These are phyloP conservation scores for Hirschfeldia incana DNA, from an alignment of 345 rosid genomes.

Conservation along the genomic window DNA sequence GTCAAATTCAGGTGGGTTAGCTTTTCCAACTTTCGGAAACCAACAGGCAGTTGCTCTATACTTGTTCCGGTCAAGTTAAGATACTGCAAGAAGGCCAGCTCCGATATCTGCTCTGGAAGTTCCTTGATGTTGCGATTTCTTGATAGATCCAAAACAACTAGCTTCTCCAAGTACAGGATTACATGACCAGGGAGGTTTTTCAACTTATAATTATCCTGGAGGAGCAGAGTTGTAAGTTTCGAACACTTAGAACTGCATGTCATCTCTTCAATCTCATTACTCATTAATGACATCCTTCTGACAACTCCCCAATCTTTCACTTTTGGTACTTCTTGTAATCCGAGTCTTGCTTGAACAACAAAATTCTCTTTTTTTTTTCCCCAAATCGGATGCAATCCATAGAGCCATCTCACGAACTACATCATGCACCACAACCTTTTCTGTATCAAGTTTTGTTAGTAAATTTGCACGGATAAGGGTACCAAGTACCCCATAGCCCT, in stretches of 20 bases:
- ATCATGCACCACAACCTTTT: slow-evolving; percentile 35
- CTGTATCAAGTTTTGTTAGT: slow-evolving; percentile 8
- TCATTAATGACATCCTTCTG: slow-evolving; percentile 39
- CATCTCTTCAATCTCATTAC: slow-evolving; percentile 22
- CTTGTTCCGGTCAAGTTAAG: slow-evolving; percentile 21
- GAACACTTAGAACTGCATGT: slow-evolving; percentile 11
- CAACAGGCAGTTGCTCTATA: slow-evolving; percentile 11
- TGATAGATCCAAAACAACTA: slow-evolving; percentile 42
- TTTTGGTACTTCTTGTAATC: slow-evolving; percentile 9
- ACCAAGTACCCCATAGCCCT: slow-evolving; percentile 38
- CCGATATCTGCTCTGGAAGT: slow-evolving; percentile 25
- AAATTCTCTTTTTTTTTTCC: neutral
- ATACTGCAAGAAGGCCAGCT: slow-evolving; percentile 14
- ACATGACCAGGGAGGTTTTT: slow-evolving; percentile 4
- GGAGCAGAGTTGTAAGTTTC: slow-evolving; percentile 37
- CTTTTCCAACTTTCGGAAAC: slow-evolving; percentile 16
- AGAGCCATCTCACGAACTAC: slow-evolving; percentile 48
- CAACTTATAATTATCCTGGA: slow-evolving; percentile 22
- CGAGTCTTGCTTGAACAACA: neutral
- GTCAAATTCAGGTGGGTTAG: slow-evolving; percentile 20
- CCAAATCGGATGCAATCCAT: slow-evolving; percentile 35
- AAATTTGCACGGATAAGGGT: slow-evolving; percentile 39
- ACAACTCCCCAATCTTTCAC: slow-evolving; percentile 17
- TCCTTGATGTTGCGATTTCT: neutral
- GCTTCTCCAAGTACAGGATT: slow-evolving; percentile 24